phyloP scores from a whole-genome alignment of 768 basidiomycete genomes.

The Mycena galericulata region DNA sequence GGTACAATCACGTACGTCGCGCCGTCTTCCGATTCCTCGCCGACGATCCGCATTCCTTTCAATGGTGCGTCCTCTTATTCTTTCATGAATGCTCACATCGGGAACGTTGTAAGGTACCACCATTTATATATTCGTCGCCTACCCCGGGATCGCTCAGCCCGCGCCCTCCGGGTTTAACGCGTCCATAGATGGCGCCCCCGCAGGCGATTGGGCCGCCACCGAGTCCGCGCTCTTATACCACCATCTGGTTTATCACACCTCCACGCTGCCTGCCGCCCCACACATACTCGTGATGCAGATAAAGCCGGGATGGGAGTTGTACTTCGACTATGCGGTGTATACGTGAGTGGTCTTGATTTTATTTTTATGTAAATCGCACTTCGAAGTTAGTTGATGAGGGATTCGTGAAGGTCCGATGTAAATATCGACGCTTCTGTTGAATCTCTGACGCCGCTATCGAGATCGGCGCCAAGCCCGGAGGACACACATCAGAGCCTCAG shows the following conservation, averaged over 20 bases:
- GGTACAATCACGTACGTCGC: background rate
- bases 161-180: conserved; percentile 3
- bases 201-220: too few species aligned
- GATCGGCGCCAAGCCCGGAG: background rate
- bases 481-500: background rate
- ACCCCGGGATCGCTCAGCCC: background rate
- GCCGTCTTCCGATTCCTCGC: background rate
- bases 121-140: conserved; percentile 15
- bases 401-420: background rate
- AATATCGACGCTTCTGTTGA: too few species aligned
- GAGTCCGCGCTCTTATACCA: too few species aligned
- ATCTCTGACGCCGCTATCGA: background rate
- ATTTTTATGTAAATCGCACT: background rate
- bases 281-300: conserved; percentile 13
- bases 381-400: background rate
- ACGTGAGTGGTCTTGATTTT: background rate
- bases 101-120: too few species aligned
- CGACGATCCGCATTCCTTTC: conserved; percentile 13
- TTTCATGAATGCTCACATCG: too few species aligned
- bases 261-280: background rate
- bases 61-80: background rate
- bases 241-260: too few species aligned
- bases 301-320: conserved; percentile 8
- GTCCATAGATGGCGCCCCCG: background rate
- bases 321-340: conserved; percentile 12